phyloP scores from a whole-genome alignment of 2,329 filamentous ascomycete genomes.

The Fusarium anguioides region DNA sequence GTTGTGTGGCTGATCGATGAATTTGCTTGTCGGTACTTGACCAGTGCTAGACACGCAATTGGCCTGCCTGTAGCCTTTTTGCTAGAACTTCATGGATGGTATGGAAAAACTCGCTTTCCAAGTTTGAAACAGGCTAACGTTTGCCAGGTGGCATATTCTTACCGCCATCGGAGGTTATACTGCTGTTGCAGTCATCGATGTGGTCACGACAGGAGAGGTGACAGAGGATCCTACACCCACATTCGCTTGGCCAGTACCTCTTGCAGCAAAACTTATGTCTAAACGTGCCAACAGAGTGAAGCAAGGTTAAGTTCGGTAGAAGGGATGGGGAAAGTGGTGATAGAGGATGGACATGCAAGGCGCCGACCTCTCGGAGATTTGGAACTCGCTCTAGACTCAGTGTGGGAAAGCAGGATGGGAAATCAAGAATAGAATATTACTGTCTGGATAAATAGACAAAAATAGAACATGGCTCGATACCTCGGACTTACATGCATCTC shows the following conservation, averaged over 20 bases:
- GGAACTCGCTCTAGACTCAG: fast-evolving
- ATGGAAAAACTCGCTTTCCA: neutral
- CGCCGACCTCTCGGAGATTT: neutral
- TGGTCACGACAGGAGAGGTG: conserved; percentile 51
- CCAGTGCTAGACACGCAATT: conserved; percentile 41
- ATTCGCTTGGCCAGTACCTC: conserved; percentile 52
- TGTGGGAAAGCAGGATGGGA: no score
- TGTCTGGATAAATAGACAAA: neutral
- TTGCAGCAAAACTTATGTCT: conserved; percentile 32
- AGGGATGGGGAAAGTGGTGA: neutral
- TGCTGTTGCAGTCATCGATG: conserved; percentile 52
- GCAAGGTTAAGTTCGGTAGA: neutral
- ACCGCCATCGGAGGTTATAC: conserved; percentile 56
- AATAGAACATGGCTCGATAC: neutral
- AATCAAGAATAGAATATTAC: neutral
- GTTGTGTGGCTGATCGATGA: conserved; percentile 55
- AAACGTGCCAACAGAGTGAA: neutral
- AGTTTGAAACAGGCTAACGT: neutral
- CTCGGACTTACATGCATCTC: no score
- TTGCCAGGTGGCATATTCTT: conserved; percentile 55
- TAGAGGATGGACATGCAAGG: fast-evolving
- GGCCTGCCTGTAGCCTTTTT: conserved; percentile 54
- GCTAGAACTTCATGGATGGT: conserved; percentile 57
- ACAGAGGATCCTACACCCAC: conserved; percentile 42
- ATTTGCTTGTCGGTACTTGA: conserved; percentile 49